A percentile compares a stretch with the other conserved stretches of the same genome.
These are phyloP conservation scores for Ustulina deusta DNA, from an alignment of 2,329 filamentous ascomycete species.

Conservation along the genomic window DNA sequence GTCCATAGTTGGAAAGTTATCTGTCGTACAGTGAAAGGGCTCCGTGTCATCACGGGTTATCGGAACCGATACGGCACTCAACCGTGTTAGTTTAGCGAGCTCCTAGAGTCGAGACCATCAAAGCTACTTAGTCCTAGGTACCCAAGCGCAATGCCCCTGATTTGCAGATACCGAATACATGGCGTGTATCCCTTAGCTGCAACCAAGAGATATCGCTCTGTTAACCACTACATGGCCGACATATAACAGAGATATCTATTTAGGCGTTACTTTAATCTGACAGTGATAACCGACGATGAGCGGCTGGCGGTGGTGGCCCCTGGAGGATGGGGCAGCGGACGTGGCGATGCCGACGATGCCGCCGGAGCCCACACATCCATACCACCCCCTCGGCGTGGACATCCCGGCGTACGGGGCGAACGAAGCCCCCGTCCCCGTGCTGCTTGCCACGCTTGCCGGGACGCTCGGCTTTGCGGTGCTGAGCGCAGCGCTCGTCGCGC, in stretches of 20 bases:
- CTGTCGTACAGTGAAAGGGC: not conserved
- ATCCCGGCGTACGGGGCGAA: slow-evolving; percentile 63
- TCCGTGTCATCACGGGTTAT: slow-evolving; percentile 2
- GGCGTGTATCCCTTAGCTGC: not conserved
- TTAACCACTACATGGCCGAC: not conserved
- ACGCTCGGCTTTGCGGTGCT: slow-evolving; percentile 55
- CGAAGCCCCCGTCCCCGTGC: slow-evolving; percentile 52
- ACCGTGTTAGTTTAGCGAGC: not conserved
- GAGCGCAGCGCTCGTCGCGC: slow-evolving; percentile 50
- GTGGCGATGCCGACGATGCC: slow-evolving; percentile 18
- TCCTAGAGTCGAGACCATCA: not conserved
- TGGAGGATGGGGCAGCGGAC: not conserved
- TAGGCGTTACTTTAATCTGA: not conserved
- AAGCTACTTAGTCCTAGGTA: too few species aligned
- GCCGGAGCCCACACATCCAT: slow-evolving; percentile 58
- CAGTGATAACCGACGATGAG: slow-evolving; percentile 16
- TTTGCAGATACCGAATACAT: not conserved
- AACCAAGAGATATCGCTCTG: not conserved
- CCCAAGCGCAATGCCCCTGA: not conserved
- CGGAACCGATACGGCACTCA: slow-evolving; percentile 34
- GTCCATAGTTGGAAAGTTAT: not conserved
- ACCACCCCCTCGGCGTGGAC: slow-evolving; percentile 59
- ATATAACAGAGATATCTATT: too few species aligned
- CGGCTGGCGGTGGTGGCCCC: slow-evolving; percentile 28
- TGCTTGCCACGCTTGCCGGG: slow-evolving; percentile 55